Evolutionary conservation across 1,139 yeast species (phyloP).

Genomic region (Candida freyschussii): DNA sequence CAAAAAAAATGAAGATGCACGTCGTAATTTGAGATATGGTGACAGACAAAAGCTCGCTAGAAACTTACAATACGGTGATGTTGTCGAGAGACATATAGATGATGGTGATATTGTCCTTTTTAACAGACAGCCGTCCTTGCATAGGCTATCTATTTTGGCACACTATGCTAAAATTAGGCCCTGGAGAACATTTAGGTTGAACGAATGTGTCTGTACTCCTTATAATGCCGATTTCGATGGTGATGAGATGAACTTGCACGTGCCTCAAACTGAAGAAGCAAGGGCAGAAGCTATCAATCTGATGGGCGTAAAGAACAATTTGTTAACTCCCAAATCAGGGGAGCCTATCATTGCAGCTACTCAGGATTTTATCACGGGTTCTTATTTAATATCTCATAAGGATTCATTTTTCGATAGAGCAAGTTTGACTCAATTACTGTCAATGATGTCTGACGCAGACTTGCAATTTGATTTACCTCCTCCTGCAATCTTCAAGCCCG

Average conservation of each 20-base stretch:
- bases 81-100: constrained; percentile 96
- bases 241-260: constrained; percentile 98
- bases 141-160: constrained; percentile 86
- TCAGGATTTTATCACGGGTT: constrained; percentile 97
- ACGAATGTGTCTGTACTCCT: constrained; percentile 99
- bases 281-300: constrained; percentile 95
- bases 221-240: constrained; percentile 99
- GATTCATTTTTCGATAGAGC: constrained; percentile 92
- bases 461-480: constrained; percentile 90
- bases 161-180: constrained; percentile 96
- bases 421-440: constrained; percentile 70
- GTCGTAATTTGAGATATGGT: constrained; percentile 87
- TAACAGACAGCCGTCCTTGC: constrained; percentile 97
- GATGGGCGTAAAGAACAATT: constrained; percentile 96
- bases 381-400: constrained; percentile 86
- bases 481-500: constrained; percentile 89
- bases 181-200: constrained; percentile 95
- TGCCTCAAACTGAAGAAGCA: constrained; percentile 98
- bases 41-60: constrained; percentile 76
- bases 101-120: constrained; percentile 95
- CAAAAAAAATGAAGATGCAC: constrained; percentile 78
- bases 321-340: constrained; percentile 94
- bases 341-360: constrained; percentile 99
- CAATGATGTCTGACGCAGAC: constrained; percentile 96
- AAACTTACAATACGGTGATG: constrained; percentile 77